phyloP scores from a whole-genome alignment of 2,329 filamentous ascomycete species.

The Colletotrichum coccodes region DNA sequence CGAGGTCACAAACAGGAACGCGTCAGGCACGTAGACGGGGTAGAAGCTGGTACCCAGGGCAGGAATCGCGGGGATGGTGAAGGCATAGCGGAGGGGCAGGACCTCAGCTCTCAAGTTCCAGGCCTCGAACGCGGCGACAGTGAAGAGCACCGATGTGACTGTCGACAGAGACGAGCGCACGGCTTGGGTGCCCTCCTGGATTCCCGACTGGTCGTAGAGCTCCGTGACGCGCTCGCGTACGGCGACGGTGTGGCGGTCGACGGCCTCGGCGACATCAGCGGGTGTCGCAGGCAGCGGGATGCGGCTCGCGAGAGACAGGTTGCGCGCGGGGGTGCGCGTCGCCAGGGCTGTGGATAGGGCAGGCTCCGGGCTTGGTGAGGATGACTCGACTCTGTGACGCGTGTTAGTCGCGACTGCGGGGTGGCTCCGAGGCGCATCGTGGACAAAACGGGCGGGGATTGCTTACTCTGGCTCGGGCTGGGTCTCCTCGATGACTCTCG shows the following conservation, averaged over 20 bases:
- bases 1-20: conserved; percentile 79
- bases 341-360: conserved; percentile 55
- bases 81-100: conserved; percentile 76
- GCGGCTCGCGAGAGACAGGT: conserved; percentile 64
- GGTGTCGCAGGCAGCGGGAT: conserved; percentile 85
- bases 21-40: conserved; percentile 78
- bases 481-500: conserved; percentile 57
- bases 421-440: neutral
- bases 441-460: neutral
- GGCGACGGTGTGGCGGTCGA: conserved; percentile 76
- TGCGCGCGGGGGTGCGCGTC: conserved; percentile 59
- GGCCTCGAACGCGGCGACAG: conserved; percentile 76
- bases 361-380: conserved; percentile 36
- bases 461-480: conserved; percentile 54
- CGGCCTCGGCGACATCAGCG: conserved; percentile 77
- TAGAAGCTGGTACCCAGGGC: conserved; percentile 66
- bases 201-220: conserved; percentile 72
- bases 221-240: conserved; percentile 74
- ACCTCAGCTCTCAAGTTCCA: conserved; percentile 76
- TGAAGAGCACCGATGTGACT: conserved; percentile 76
- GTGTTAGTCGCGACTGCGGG: conserved; percentile 21
- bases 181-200: conserved; percentile 72
- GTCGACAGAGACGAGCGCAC: conserved; percentile 78
- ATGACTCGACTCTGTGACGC: conserved; percentile 22
- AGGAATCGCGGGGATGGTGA: conserved; percentile 74